These are phyloP conservation scores for Beta vulgaris DNA, from an alignment of 148 eudicot species.

Conservation along the genomic window DNA sequence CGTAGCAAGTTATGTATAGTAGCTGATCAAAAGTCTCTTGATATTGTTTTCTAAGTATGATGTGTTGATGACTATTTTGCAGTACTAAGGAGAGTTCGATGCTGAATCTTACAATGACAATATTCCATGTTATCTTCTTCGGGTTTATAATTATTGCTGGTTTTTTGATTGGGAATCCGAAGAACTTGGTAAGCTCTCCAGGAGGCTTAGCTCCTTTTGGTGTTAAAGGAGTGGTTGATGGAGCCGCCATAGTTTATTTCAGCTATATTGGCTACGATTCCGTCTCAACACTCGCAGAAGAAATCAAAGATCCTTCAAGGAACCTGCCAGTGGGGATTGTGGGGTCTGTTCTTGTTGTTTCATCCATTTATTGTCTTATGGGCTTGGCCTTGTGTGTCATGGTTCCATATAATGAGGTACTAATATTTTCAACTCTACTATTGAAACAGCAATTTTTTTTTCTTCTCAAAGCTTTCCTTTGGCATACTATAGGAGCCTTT, in stretches of 20 bases:
- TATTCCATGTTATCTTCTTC: conserved; percentile 62
- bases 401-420: conserved; percentile 67
- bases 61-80: conserved; percentile 29
- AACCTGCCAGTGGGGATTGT: conserved; percentile 75
- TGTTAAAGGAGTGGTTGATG: conserved; percentile 67
- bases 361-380: conserved; percentile 69
- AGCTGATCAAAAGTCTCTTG: neutral
- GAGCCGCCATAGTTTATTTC: conserved; percentile 77
- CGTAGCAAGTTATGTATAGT: neutral
- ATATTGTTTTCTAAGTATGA: neutral
- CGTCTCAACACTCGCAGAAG: conserved; percentile 92
- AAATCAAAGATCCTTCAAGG: conserved; percentile 62
- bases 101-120: conserved; percentile 64
- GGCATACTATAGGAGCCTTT: neutral
- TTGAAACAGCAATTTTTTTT: neutral
- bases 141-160: conserved; percentile 66
- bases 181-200: conserved; percentile 58
- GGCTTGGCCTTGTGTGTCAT: conserved; percentile 67
- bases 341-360: conserved; percentile 71
- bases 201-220: conserved; percentile 74
- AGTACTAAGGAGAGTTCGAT: conserved; percentile 79
- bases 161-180: conserved; percentile 49
- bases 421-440: neutral
- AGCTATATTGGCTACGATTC: conserved; percentile 87
- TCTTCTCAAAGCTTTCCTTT: no score